phyloP scores from a whole-genome alignment of 768 basidiomycete genomes.

The Naganishia kalamii region DNA sequence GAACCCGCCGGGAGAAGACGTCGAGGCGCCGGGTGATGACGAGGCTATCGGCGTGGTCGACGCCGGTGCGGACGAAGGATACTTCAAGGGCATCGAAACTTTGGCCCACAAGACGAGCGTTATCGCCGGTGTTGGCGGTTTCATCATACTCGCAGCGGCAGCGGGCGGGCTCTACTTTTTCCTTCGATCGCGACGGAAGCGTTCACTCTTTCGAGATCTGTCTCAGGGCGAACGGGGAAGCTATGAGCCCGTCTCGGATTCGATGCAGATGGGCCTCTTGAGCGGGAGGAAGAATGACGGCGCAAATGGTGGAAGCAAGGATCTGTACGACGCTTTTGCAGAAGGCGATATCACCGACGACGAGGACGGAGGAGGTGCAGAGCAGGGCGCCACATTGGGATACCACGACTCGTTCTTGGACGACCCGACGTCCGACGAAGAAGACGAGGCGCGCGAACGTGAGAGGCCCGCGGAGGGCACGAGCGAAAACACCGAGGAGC shows the following conservation, averaged over 20 bases:
- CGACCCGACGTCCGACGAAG: conserved; percentile 68
- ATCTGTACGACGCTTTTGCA: conserved; percentile 94
- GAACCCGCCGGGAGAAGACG: conserved; percentile 8
- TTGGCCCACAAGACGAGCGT: conserved; percentile 60
- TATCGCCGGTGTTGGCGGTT: conserved; percentile 67
- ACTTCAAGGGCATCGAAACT: conserved; percentile 36
- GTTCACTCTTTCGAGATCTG: conserved; percentile 42
- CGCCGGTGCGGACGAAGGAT: conserved; percentile 39
- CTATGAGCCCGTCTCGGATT: conserved; percentile 51
- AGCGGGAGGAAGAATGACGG: conserved; percentile 36
- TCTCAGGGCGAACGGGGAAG: conserved; percentile 36
- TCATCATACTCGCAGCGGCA: conserved; percentile 67
- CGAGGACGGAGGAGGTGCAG: conserved; percentile 45
- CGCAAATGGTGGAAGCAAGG: conserved; percentile 56
- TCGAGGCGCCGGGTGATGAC: conserved; percentile 1
- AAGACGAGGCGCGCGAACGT: neutral
- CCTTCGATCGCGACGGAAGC: conserved; percentile 54
- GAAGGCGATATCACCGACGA: conserved; percentile 71
- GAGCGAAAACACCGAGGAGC: neutral
- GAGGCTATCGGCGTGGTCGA: conserved; percentile 36
- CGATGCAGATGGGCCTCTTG: conserved; percentile 70
- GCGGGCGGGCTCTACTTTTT: conserved; percentile 71
- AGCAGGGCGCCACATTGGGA: conserved; percentile 64
- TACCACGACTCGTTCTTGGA: conserved; percentile 78
- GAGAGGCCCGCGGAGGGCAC: neutral